Base-by-base conservation (phyloP, 1,139 yeast species). In the Nakaseomyces uthaithaninus region DNA sequence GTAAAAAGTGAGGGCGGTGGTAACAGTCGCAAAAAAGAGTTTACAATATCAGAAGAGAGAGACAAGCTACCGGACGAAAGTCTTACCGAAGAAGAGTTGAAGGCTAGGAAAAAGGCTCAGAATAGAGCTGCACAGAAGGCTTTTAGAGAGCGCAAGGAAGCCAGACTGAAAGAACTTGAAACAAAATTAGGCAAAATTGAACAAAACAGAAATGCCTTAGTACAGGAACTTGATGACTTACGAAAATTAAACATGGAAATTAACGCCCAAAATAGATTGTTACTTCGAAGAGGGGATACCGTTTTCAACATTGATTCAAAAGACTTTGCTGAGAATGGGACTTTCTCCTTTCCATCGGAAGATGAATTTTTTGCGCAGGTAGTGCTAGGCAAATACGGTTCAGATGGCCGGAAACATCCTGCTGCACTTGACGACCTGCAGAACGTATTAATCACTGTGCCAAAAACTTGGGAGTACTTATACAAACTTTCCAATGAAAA, bases 41-140 rank as follows among this genome's bases (percentile, higher is more conserved):
- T 27, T 14, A 27, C 31, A 4, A 15, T 27, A 12, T 27, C 31
- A 4, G 31, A 8, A 27, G 31, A 27, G 31, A 27, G 16, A 3
- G 33, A 30, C 12, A 30, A 30, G 15, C 15, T 30, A 10, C 22
- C 22, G 22, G 33, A 30, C 9, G 33, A 30, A 15, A 18, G 33
- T 18, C 33, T 30, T 17, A 30, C 33, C 2, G 33, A 30, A 14
- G 33, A 30, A 9, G 23, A 30, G n/a, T 11, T 30, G 12, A 51
- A 49, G 24, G 59, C 52, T n/a, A 77, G 76, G 57, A 72, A 83
- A 39, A 84, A 80, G 57, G 89, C 89, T 0, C 94, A 83, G 57
- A 86, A 86, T 58, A 67, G 95, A 53, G 93, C 91, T 4, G 94
- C 95, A 0, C 95, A 85, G 62, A 68, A 91, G 49, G 95, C 95